phyloP scores from a whole-genome alignment of 768 basidiomycete genomes.

The Boletus sensibilis region DNA sequence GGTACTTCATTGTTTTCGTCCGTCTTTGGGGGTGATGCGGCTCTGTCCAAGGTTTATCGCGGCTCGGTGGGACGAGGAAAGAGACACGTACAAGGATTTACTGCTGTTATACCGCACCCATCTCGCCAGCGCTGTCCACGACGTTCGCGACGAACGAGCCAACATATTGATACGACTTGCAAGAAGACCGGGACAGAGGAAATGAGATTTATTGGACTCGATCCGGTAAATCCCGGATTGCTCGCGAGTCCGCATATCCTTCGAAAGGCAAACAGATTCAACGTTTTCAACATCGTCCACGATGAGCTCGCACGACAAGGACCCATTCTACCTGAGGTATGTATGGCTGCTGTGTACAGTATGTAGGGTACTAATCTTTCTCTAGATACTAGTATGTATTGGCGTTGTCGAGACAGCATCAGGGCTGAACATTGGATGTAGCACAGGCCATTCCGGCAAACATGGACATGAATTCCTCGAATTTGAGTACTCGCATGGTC shows the following conservation, averaged over 20 bases:
- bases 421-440: slow-evolving; percentile 1
- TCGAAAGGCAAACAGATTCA: background rate
- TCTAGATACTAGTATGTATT: slow-evolving; percentile 52
- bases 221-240: slow-evolving; percentile 22
- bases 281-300: slow-evolving; percentile 17
- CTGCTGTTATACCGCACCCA: slow-evolving; percentile 21
- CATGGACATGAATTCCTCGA: slow-evolving; percentile 98
- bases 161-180: slow-evolving; percentile 30
- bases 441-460: slow-evolving; percentile 95
- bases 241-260: background rate
- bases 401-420: background rate
- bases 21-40: slow-evolving; percentile 1
- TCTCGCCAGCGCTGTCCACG: slow-evolving; percentile 19
- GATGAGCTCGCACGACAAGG: slow-evolving; percentile 48
- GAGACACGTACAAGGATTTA: slow-evolving; percentile 12
- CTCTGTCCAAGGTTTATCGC: background rate
- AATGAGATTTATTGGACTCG: background rate
- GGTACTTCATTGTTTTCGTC: slow-evolving; percentile 4
- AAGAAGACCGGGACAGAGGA: background rate
- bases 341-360: slow-evolving; percentile 11
- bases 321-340: slow-evolving; percentile 81
- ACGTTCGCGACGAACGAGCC: slow-evolving; percentile 18
- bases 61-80: background rate
- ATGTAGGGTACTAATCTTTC: slow-evolving; percentile 13
- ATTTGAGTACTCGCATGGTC: slow-evolving; percentile 96